Conservation (phyloP, 2,329 filamentous ascomycete genomes). For the Chrysosporium keratinophilum region DNA sequence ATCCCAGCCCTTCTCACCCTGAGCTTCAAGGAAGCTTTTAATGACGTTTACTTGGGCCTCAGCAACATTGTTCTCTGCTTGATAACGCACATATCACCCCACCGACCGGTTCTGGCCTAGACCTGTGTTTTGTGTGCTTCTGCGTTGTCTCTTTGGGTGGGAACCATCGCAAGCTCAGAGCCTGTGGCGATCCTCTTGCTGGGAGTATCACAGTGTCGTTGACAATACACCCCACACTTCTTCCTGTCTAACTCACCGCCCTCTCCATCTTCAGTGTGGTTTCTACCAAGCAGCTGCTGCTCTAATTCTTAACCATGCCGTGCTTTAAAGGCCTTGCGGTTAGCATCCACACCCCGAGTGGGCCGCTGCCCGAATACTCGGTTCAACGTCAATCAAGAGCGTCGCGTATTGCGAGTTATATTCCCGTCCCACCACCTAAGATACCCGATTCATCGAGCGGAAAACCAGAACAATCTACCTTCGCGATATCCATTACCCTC, state of each 20-base stretch:
- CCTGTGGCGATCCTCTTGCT: background rate
- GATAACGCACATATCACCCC: background rate
- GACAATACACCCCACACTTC: background rate
- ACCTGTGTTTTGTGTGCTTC: background rate
- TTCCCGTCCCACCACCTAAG: conserved; percentile 83
- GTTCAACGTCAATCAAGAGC: conserved; percentile 87
- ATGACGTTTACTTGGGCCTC: background rate
- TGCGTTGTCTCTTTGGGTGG: background rate
- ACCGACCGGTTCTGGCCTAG: background rate
- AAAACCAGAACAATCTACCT: conserved; percentile 85
- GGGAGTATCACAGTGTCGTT: background rate
- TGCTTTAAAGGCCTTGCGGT: conserved; percentile 99
- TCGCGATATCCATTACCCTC: conserved; percentile 95
- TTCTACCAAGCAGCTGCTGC: background rate
- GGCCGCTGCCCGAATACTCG: conserved; percentile 81
- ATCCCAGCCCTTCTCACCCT: conserved; percentile 2
- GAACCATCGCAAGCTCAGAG: background rate
- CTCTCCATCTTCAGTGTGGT: background rate
- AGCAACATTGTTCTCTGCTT: background rate
- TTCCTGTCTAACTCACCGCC: background rate
- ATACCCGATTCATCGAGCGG: conserved; percentile 57
- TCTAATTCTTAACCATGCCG: conserved; percentile 50
- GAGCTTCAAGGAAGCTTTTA: conserved; percentile 1
- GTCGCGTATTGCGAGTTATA: conserved; percentile 92
- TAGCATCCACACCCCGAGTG: conserved; percentile 75